A percentile compares a stretch with the other conserved stretches of the same genome.
phyloP scores from a whole-genome alignment of 768 basidiomycete species.

The Collybiopsis luxurians region DNA sequence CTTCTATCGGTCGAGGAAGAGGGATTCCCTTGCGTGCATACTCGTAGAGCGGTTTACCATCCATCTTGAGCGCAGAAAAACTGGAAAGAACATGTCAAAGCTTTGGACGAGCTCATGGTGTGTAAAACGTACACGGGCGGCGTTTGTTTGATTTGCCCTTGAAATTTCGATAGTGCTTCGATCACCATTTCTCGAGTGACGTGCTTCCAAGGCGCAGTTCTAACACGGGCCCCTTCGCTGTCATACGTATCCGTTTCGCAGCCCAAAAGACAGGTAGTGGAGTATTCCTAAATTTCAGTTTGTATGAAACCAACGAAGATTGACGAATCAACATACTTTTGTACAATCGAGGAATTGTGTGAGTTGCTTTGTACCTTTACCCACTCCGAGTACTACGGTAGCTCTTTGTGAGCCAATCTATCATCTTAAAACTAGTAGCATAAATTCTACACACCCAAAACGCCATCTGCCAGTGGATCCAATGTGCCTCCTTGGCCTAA shows the following conservation, averaged over 20 bases:
- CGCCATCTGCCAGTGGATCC: constrained; percentile 95
- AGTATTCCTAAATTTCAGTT: constrained; percentile 67
- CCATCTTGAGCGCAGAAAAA: constrained; percentile 98
- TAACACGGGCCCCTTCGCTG: constrained; percentile 79
- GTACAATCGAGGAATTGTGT: constrained; percentile 81
- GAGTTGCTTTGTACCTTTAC: constrained; percentile 87
- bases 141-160: constrained; percentile 84
- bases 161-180: constrained; percentile 63
- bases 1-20: constrained; percentile 91
- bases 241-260: constrained; percentile 96
- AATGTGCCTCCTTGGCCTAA: constrained; percentile 94
- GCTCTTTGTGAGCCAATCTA: not conserved
- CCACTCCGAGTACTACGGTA: constrained; percentile 77
- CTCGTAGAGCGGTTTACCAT: constrained; percentile 92
- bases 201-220: constrained; percentile 76
- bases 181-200: constrained; percentile 79
- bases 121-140: constrained; percentile 77
- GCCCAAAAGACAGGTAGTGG: constrained; percentile 86
- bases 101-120: constrained; percentile 1
- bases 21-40: constrained; percentile 91
- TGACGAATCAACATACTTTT: constrained; percentile 55
- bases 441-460: constrained; percentile 61
- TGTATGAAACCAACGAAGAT: not conserved
- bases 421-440: too few species aligned
- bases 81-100: constrained; percentile 36